Evolutionary conservation across 805 yeast genomes (phyloP).

Genomic region (Metahyphopichia silvanorum): DNA sequence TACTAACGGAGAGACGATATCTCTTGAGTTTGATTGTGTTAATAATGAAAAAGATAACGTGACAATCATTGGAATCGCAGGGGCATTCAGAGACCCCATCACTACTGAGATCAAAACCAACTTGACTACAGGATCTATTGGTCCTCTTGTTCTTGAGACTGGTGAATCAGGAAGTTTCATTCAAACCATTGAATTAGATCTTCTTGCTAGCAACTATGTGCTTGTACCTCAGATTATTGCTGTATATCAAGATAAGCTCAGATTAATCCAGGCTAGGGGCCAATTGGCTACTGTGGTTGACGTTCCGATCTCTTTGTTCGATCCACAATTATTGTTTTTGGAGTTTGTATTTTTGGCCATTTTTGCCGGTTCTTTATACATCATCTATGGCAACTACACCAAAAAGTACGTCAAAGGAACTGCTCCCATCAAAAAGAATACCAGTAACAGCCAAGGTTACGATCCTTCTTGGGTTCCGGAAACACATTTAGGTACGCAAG

Average conservation of each 20-base stretch:
- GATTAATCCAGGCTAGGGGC: slow-evolving; percentile 54
- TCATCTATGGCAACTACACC: no score
- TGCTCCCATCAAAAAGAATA: slow-evolving; percentile 25
- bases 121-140: slow-evolving; percentile 61
- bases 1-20: slow-evolving; percentile 49
- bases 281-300: slow-evolving; percentile 60
- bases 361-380: slow-evolving; percentile 49
- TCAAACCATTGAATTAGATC: slow-evolving; percentile 58
- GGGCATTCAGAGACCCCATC: slow-evolving; percentile 54
- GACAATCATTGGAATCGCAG: slow-evolving; percentile 66
- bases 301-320: slow-evolving; percentile 62
- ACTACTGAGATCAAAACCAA: slow-evolving; percentile 53
- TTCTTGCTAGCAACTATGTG: slow-evolving; percentile 55
- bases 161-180: slow-evolving; percentile 49
- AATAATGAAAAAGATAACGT: slow-evolving; percentile 52
- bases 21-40: slow-evolving; percentile 48
- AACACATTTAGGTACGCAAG: slow-evolving; percentile 26
- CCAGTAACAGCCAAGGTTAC: slow-evolving; percentile 22
- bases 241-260: slow-evolving; percentile 45
- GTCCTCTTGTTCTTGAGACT: slow-evolving; percentile 52
- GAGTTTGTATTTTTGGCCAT: slow-evolving; percentile 51
- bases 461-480: slow-evolving; percentile 61
- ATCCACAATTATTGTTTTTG: slow-evolving; percentile 68
- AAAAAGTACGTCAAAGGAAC: slow-evolving; percentile 40
- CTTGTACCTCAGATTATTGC: slow-evolving; percentile 60